phyloP scores from a whole-genome alignment of 805 yeast species.

The Candida nanaspora region DNA sequence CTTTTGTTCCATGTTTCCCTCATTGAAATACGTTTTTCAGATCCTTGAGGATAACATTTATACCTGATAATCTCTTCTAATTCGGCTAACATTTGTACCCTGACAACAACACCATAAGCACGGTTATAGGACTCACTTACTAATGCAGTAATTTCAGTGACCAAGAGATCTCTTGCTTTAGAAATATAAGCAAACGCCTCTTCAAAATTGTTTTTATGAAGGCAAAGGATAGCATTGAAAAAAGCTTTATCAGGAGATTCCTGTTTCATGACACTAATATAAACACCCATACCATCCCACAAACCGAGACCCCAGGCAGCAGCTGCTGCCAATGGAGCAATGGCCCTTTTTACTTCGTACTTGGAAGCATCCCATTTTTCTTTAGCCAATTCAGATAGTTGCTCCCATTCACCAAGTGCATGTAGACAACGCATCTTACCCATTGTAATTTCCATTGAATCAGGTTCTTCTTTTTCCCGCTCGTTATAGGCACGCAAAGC shows the following conservation, averaged over 20 bases:
- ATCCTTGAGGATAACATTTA: slow-evolving; percentile 75
- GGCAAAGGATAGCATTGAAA: slow-evolving; percentile 80
- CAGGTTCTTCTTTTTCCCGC: slow-evolving; percentile 58
- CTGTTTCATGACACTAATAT: slow-evolving; percentile 80
- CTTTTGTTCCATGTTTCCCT: slow-evolving; percentile 93
- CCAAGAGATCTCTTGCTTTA: slow-evolving; percentile 81
- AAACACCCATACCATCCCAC: slow-evolving; percentile 94
- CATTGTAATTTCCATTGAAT: slow-evolving; percentile 82
- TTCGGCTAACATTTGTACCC: slow-evolving; percentile 96
- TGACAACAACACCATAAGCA: slow-evolving; percentile 93
- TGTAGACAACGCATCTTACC: slow-evolving; percentile 98
- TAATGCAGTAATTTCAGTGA: slow-evolving; percentile 88
- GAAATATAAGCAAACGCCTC: slow-evolving; percentile 75
- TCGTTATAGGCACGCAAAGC: slow-evolving; percentile 86
- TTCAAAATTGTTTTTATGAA: slow-evolving; percentile 80
- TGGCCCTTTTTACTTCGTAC: slow-evolving; percentile 66
- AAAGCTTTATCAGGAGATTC: slow-evolving; percentile 95
- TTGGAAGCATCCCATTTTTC: slow-evolving; percentile 77
- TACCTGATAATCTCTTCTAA: slow-evolving; percentile 90
- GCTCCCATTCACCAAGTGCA: slow-evolving; percentile 99
- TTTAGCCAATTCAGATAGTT: slow-evolving; percentile 74
- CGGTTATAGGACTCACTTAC: slow-evolving; percentile 94
- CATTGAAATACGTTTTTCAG: slow-evolving; percentile 71
- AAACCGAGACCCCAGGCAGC: slow-evolving; percentile 98
- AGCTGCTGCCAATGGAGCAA: slow-evolving; percentile 97